Evolutionary conservation across 495 filamentous ascomycete genomes (phyloP).

Genomic region (Peziza echinospora): DNA sequence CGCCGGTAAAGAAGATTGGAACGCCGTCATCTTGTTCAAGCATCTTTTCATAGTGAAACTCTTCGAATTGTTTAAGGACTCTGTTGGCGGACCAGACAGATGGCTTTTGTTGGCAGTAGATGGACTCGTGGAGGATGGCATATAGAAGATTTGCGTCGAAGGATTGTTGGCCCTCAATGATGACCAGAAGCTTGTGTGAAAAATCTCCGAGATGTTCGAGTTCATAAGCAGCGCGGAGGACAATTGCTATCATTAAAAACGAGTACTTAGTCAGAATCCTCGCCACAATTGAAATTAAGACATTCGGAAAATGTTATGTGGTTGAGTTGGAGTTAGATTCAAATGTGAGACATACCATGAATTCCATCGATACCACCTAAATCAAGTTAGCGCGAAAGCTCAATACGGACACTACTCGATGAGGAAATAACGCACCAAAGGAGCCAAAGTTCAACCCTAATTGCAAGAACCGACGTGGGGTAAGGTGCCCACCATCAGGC

Average conservation of each 20-base stretch:
- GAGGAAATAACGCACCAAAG: conserved; percentile 33
- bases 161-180: conserved; percentile 39
- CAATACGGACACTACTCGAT: background rate
- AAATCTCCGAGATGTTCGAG: conserved; percentile 49
- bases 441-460: conserved; percentile 55
- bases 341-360: conserved; percentile 27
- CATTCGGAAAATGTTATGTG: background rate
- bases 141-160: conserved; percentile 67
- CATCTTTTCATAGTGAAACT: conserved; percentile 22
- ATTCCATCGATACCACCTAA: conserved; percentile 43
- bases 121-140: conserved; percentile 62
- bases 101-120: conserved; percentile 42
- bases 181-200: conserved; percentile 43
- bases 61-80: conserved; percentile 20
- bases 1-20: conserved; percentile 68
- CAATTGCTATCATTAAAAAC: conserved; percentile 32
- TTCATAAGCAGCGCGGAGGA: conserved; percentile 46
- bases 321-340: background rate
- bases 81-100: conserved; percentile 30
- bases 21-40: conserved; percentile 14
- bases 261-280: no score
- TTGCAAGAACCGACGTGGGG: conserved; percentile 45
- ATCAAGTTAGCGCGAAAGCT: background rate
- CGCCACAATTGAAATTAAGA: no score
- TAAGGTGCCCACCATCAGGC: conserved; percentile 46